phyloP scores from a whole-genome alignment of 352 stramenopile genomes.

The Aphanomyces cochlioides region DNA sequence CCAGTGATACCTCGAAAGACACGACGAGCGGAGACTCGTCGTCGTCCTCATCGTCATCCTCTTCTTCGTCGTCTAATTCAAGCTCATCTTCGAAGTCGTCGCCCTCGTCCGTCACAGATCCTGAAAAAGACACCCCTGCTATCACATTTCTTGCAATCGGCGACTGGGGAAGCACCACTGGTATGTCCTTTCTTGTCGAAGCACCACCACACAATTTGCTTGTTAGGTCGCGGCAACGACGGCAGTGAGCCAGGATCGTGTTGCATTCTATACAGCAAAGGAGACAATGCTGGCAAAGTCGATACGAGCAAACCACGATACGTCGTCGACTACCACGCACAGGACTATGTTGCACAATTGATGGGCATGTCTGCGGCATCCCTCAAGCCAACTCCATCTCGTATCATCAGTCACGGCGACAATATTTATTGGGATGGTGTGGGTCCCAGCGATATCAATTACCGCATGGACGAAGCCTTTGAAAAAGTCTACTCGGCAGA shows the following conservation, averaged over 20 bases:
- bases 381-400: slow-evolving; percentile 57
- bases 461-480: slow-evolving; percentile 82
- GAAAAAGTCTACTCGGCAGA: slow-evolving; percentile 80
- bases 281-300: slow-evolving; percentile 38
- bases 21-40: background rate
- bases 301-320: slow-evolving; percentile 37
- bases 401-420: slow-evolving; percentile 45
- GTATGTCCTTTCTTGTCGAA: background rate
- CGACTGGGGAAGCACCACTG: slow-evolving; percentile 61
- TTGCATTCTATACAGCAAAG: slow-evolving; percentile 68
- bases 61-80: background rate
- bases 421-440: slow-evolving; percentile 30
- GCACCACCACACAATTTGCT: background rate
- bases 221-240: slow-evolving; percentile 22
- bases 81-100: background rate
- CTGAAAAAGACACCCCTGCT: slow-evolving; percentile 9
- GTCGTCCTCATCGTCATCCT: slow-evolving; percentile 12
- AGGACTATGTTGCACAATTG: slow-evolving; percentile 58
- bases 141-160: slow-evolving; percentile 49
- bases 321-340: slow-evolving; percentile 69
- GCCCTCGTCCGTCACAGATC: slow-evolving; percentile 32
- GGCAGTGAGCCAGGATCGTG: slow-evolving; percentile 47
- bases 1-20: background rate
- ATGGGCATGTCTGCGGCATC: slow-evolving; percentile 55
- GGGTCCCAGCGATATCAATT: slow-evolving; percentile 57